Conservation (phyloP, 805 yeast species). For the Cyberlindnera suaveolens region DNA sequence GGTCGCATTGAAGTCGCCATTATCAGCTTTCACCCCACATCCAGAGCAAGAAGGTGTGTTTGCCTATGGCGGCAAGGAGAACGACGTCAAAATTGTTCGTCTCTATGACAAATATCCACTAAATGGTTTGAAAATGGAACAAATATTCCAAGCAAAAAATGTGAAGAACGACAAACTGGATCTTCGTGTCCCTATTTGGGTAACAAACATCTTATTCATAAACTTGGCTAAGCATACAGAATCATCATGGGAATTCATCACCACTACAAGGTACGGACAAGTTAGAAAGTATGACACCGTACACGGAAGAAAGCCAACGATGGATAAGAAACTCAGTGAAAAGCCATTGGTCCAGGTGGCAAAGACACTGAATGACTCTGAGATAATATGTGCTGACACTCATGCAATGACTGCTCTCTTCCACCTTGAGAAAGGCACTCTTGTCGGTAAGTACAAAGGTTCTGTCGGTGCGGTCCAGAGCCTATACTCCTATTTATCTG, state of each 20-base stretch:
- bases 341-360: slow-evolving; percentile 42
- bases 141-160: slow-evolving; percentile 67
- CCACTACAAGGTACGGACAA: slow-evolving; percentile 72
- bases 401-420: slow-evolving; percentile 58
- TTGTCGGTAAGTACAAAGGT: slow-evolving; percentile 70
- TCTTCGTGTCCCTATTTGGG: slow-evolving; percentile 78
- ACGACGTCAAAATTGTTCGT: slow-evolving; percentile 49
- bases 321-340: slow-evolving; percentile 47
- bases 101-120: slow-evolving; percentile 3
- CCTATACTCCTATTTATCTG: slow-evolving; percentile 18
- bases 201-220: slow-evolving; percentile 49
- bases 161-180: slow-evolving; percentile 77
- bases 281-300: slow-evolving; percentile 66
- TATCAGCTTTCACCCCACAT: slow-evolving; percentile 42
- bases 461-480: slow-evolving; percentile 62
- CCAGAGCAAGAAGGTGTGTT: slow-evolving; percentile 45
- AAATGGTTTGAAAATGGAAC: slow-evolving; percentile 21
- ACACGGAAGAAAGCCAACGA: slow-evolving; percentile 62
- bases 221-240: slow-evolving; percentile 28
- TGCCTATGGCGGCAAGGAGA: slow-evolving; percentile 86
- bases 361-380: slow-evolving; percentile 24
- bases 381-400: slow-evolving; percentile 66
- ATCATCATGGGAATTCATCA: slow-evolving; percentile 44
- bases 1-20: slow-evolving; percentile 37
- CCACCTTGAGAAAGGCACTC: slow-evolving; percentile 41